Conservation (phyloP, 2,329 filamentous ascomycete genomes). For the Madurella fahalii region DNA sequence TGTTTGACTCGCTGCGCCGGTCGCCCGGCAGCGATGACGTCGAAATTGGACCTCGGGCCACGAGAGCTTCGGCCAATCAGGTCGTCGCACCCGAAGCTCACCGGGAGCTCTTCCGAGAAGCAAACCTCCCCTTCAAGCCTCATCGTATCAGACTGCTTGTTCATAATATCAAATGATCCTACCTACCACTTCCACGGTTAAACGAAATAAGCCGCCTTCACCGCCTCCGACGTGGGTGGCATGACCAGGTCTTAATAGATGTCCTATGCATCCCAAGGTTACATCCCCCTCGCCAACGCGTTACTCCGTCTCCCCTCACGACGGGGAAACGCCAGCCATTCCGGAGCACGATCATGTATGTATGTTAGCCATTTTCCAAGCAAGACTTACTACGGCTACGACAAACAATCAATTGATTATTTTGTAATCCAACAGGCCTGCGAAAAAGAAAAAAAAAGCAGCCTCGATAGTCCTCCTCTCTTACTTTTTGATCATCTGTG, state of each 20-base stretch:
- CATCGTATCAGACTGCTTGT: too few relatives aligned
- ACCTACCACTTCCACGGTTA: too few relatives aligned
- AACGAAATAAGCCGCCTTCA: too few relatives aligned
- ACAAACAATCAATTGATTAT: neutral
- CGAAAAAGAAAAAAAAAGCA: neutral
- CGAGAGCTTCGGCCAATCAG: slow-evolving; percentile 11
- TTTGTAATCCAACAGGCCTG: neutral
- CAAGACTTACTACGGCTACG: neutral
- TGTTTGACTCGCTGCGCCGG: neutral
- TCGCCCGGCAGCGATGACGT: slow-evolving; percentile 13
- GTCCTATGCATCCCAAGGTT: too few relatives aligned
- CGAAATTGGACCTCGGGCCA: neutral
- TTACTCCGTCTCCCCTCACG: too few relatives aligned
- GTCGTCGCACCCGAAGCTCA: too few relatives aligned
- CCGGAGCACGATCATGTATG: neutral
- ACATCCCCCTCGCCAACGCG: too few relatives aligned
- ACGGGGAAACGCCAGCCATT: neutral
- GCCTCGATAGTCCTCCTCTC: neutral
- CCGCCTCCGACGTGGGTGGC: too few relatives aligned
- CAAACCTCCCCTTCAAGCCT: neutral
- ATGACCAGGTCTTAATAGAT: too few relatives aligned
- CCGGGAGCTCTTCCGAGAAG: neutral
- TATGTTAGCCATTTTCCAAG: neutral
- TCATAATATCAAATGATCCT: too few relatives aligned
- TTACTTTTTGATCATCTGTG: neutral